phyloP scores from a whole-genome alignment of 2,329 filamentous ascomycete species.

The Emergomyces pasteurianus region DNA sequence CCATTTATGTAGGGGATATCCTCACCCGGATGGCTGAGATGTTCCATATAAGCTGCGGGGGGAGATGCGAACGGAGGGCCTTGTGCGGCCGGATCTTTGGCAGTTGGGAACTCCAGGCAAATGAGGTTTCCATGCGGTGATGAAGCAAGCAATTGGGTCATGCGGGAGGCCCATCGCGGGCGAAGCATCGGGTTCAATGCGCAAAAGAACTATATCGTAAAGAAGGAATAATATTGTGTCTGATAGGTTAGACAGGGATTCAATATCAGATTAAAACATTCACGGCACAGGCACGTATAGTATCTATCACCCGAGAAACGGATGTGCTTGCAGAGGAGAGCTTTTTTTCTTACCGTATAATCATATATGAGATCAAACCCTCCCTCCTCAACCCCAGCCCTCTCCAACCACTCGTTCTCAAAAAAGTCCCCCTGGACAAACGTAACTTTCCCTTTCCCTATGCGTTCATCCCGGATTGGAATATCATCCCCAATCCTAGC shows the following conservation, averaged over 20 bases:
- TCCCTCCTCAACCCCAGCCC: slow-evolving; percentile 20
- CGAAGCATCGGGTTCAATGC: slow-evolving; percentile 44
- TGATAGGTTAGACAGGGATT: background rate
- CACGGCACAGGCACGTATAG: background rate
- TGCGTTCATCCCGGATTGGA: slow-evolving; percentile 21
- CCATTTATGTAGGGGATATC: slow-evolving; percentile 50
- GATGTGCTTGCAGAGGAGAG: background rate
- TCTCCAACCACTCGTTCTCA: slow-evolving; percentile 29
- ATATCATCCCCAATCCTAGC: slow-evolving; percentile 24
- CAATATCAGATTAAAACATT: background rate
- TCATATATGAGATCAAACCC: slow-evolving; percentile 46
- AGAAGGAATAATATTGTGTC: background rate
- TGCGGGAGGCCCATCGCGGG: slow-evolving; percentile 46
- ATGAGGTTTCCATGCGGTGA: slow-evolving; percentile 39
- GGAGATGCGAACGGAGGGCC: slow-evolving; percentile 65
- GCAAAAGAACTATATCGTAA: slow-evolving; percentile 45
- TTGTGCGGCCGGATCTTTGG: slow-evolving; percentile 50
- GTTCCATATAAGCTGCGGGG: slow-evolving; percentile 57
- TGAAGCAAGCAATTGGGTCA: slow-evolving; percentile 42
- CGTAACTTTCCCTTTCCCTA: slow-evolving; percentile 27
- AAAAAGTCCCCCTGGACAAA: slow-evolving; percentile 37
- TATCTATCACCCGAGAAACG: background rate
- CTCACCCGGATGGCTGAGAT: slow-evolving; percentile 58
- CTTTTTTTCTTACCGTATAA: slow-evolving; percentile 42
- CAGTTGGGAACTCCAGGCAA: slow-evolving; percentile 66